A percentile compares a stretch with the other conserved stretches of the same genome.
Evolutionary conservation across 1,284 basidiomycete species (phyloP).

Genomic region (Ustilago trichophora): DNA sequence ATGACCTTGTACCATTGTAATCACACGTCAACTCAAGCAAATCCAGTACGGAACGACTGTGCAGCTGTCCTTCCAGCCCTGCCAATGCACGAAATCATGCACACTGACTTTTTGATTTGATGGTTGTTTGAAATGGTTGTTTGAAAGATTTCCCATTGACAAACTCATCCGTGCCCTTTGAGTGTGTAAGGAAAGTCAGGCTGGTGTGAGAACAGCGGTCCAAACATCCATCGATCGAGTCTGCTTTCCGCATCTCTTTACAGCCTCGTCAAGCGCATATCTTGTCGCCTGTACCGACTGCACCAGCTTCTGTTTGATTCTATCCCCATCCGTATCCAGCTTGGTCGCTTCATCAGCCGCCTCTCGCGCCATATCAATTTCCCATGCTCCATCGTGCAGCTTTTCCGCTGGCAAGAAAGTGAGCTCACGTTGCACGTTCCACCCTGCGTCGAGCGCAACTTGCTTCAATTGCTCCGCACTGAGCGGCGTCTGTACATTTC

Average conservation of each 20-base stretch:
- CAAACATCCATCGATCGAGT: constrained; percentile 31
- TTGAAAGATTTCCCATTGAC: no score
- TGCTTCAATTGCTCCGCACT: constrained; percentile 13
- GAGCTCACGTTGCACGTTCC: constrained; percentile 10
- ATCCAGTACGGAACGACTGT: no score
- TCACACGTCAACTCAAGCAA: no score
- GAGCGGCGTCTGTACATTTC: constrained; percentile 11
- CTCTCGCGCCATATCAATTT: constrained; percentile 15
- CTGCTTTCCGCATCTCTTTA: background rate
- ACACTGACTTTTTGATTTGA: no score
- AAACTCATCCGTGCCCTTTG: no score
- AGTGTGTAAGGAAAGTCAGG: no score
- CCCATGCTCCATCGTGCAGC: constrained; percentile 29
- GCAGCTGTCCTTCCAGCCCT: no score
- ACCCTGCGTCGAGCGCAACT: constrained; percentile 10
- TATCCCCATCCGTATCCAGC: background rate
- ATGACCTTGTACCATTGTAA: no score
- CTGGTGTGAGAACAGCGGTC: constrained; percentile 22
- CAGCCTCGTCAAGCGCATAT: constrained; percentile 21
- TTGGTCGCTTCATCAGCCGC: constrained; percentile 5
- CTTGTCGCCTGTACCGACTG: constrained; percentile 17
- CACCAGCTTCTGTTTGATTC: constrained; percentile 1
- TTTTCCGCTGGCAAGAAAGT: constrained; percentile 9
- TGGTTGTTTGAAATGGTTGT: no score
- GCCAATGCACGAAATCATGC: no score